Percentiles rank a stretch among this genome's conserved stretches.
Evolutionary conservation across 805 yeast genomes (phyloP).

Genomic region (Sporopachydermia lactativora): DNA sequence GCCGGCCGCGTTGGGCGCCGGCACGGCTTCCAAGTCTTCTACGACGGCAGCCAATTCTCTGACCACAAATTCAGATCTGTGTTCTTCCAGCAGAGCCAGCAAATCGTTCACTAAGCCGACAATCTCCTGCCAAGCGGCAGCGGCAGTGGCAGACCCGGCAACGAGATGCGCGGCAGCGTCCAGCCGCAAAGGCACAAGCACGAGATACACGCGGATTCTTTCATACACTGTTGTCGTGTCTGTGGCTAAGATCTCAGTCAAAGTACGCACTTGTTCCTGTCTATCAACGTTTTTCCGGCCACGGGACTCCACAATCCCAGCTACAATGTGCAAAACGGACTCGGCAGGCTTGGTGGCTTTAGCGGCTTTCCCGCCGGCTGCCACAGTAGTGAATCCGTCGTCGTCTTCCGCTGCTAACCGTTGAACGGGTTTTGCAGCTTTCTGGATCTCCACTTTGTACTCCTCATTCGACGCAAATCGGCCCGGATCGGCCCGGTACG

Average conservation of each 20-base stretch:
- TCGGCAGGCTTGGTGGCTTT: constrained; percentile 23
- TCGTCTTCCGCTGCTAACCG: constrained; percentile 23
- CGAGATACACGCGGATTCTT: constrained; percentile 59
- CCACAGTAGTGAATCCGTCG: constrained; percentile 24
- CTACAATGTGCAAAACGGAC: constrained; percentile 55
- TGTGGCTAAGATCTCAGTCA: constrained; percentile 43
- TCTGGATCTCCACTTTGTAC: constrained; percentile 15
- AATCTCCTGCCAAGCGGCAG: constrained; percentile 66
- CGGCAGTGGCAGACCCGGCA: constrained; percentile 65
- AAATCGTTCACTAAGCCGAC: constrained; percentile 47
- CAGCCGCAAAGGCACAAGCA: constrained; percentile 77
- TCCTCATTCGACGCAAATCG: constrained; percentile 44
- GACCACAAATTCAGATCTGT: constrained; percentile 45
- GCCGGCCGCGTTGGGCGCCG: constrained; percentile 41
- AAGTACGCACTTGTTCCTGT: constrained; percentile 54
- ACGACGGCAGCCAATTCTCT: constrained; percentile 77
- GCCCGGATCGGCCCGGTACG: constrained; percentile 58
- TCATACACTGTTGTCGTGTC: constrained; percentile 54
- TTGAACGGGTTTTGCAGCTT: constrained; percentile 19
- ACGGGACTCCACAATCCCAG: constrained; percentile 70
- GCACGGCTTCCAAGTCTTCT: constrained; percentile 50
- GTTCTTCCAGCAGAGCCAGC: constrained; percentile 53
- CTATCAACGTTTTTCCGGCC: constrained; percentile 92
- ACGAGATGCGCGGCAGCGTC: constrained; percentile 58
- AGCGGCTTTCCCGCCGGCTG: constrained; percentile 22